A percentile compares a stretch with the other conserved stretches of the same genome.
phyloP scores from a whole-genome alignment of 2,329 filamentous ascomycete species.

The Tolypocladium pustulatum region DNA sequence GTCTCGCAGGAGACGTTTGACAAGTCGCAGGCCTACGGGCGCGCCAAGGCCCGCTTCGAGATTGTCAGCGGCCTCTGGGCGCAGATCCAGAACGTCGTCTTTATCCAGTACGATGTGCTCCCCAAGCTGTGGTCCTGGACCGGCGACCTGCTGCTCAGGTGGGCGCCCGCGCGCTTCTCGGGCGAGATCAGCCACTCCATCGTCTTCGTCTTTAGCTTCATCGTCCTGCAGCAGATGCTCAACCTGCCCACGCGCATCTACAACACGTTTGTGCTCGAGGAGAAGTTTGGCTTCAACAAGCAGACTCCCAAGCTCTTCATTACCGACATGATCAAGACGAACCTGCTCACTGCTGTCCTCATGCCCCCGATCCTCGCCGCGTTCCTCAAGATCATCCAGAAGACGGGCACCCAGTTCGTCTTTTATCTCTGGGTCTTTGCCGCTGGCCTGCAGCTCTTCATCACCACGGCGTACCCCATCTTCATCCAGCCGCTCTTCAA shows the following conservation, averaged over 20 bases:
- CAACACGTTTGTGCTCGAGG: constrained; percentile 90
- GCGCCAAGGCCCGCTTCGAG: constrained; percentile 86
- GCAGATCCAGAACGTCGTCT: constrained; percentile 78
- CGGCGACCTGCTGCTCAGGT: constrained; percentile 62
- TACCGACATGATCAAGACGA: constrained; percentile 83
- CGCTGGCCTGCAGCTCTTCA: constrained; percentile 80
- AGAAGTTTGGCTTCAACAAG: constrained; percentile 98
- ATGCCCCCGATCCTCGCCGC: constrained; percentile 82
- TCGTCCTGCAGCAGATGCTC: constrained; percentile 68
- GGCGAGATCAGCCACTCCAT: constrained; percentile 93
- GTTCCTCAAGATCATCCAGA: constrained; percentile 88
- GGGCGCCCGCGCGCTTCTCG: constrained; percentile 66
- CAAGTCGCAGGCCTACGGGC: constrained; percentile 91
- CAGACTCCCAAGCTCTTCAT: constrained; percentile 84
- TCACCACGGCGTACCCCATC: constrained; percentile 93
- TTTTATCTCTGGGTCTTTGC: constrained; percentile 96
- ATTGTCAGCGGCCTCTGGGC: constrained; percentile 73
- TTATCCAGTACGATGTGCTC: constrained; percentile 84
- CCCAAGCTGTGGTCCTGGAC: constrained; percentile 83
- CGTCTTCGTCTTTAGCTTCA: constrained; percentile 81
- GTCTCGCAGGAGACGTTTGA: constrained; percentile 86
- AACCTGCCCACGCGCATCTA: constrained; percentile 79
- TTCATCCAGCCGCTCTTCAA: constrained; percentile 94
- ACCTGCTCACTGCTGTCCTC: constrained; percentile 68
- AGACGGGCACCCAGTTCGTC: constrained; percentile 90